Base-by-base conservation (phyloP, 2,329 filamentous ascomycete genomes). In the Leptographium wingfieldii region DNA sequence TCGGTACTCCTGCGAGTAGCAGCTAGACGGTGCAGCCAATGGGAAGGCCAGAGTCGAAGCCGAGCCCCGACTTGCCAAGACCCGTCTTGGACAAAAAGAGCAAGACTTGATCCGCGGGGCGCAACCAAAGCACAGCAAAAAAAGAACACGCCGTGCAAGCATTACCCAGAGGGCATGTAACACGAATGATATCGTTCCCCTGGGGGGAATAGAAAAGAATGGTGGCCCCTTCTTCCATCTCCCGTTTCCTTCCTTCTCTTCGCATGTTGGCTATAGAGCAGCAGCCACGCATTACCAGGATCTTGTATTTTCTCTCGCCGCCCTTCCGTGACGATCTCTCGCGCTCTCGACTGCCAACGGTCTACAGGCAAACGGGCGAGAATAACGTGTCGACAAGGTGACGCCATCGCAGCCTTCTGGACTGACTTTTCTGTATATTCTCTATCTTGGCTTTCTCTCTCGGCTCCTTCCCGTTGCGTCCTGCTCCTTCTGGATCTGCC, bases 31-130 rank as follows among this genome's bases (percentile, higher is more conserved):
- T 0, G 12, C 2, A 25, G 27, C 63, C 63, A 65, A 65, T 65
- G 4, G 64, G 1, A 29, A 19, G 0, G 2, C 3, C 12, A 6
- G 0, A 14, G 16, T 2, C 6, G 22, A 22, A 51, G 53, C 55
- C 58, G 38, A 51, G 57, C 62, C 62, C 62, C 63, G 54, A 57
- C 38, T 59, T 64, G 63, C 63, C 63, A 65, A 65, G 62, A 61
- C 59, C 31, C 22, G 43, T 48, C 35, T 33, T 58, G 62, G 58
- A 61, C 59, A 38, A 60, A 56, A 61, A 54, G 61, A 57, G 58
- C 46, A 58, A 54, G 38, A 57, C 48, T 16, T n/a, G 49, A 29
- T 40, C 16, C 40, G 55, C 35, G 51, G 55, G 40, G 55, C 27
- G 49, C 48, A 54, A 38, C 19, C 33, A 31, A 60, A 38, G n/a